Evolutionary conservation across 768 basidiomycete genomes (phyloP).

Genomic region (Lactarius indigo): DNA sequence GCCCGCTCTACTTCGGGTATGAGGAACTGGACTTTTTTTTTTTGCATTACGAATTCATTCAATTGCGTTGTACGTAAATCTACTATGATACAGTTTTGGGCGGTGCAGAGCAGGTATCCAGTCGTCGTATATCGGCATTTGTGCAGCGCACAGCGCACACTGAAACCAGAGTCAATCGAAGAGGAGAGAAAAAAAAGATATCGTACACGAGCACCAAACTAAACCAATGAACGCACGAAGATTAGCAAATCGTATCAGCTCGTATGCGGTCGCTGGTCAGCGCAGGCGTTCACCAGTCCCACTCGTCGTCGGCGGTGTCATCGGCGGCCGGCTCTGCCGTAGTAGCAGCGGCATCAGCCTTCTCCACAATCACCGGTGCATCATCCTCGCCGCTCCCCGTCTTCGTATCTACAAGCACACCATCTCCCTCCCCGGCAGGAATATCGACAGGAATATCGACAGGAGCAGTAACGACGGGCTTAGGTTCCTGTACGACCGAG

Average conservation of each 20-base stretch:
- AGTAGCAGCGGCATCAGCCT: neutral
- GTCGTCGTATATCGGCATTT: neutral
- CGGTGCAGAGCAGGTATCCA: neutral
- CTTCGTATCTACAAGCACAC: constrained; percentile 13
- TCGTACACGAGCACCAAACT: neutral
- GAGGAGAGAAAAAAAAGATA: neutral
- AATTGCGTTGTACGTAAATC: constrained; percentile 2
- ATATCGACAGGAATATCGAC: constrained; percentile 1
- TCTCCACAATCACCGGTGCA: neutral
- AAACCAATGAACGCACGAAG: neutral
- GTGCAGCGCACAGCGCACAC: constrained; percentile 7
- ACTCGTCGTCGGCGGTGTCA: neutral
- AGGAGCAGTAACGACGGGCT: neutral
- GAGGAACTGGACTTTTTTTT: neutral
- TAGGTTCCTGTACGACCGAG: constrained; percentile 12
- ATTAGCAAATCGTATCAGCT: constrained; percentile 5
- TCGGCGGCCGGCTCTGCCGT: neutral
- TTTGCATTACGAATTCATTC: constrained; percentile 6
- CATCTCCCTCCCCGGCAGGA: constrained; percentile 13
- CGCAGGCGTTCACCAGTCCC: neutral
- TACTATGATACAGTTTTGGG: constrained; percentile 18
- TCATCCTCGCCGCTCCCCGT: constrained; percentile 10
- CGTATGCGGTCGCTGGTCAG: neutral
- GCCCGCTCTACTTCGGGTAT: neutral
- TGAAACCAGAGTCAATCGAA: neutral